Conservation (phyloP, 2,329 filamentous ascomycete species). For the Cercospora sp. region DNA sequence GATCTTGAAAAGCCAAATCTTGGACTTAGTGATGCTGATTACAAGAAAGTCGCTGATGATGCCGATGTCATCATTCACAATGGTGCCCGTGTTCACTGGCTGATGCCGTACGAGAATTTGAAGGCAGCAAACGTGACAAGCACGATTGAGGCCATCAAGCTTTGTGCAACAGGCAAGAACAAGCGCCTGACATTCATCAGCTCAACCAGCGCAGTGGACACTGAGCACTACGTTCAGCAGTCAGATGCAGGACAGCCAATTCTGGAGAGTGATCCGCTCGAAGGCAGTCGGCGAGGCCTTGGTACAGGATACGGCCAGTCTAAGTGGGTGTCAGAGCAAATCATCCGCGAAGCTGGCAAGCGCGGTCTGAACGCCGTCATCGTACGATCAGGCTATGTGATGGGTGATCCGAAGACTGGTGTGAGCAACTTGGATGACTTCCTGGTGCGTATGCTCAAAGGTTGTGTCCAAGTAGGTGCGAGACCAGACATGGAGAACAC, state of each 20-base stretch:
- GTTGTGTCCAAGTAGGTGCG: slow-evolving; percentile 74
- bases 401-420: slow-evolving; percentile 70
- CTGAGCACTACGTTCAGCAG: slow-evolving; percentile 73
- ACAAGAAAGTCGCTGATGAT: slow-evolving; percentile 64
- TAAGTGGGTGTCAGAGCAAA: slow-evolving; percentile 77
- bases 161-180: slow-evolving; percentile 74
- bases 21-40: slow-evolving; percentile 66
- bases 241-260: slow-evolving; percentile 70
- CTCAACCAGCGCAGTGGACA: slow-evolving; percentile 81
- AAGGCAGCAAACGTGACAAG: slow-evolving; percentile 75
- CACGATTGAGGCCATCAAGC: slow-evolving; percentile 71
- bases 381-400: slow-evolving; percentile 81
- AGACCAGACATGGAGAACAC: slow-evolving; percentile 81
- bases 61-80: slow-evolving; percentile 77
- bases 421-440: slow-evolving; percentile 85
- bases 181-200: slow-evolving; percentile 82
- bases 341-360: slow-evolving; percentile 75
- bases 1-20: slow-evolving; percentile 72
- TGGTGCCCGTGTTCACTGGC: slow-evolving; percentile 77
- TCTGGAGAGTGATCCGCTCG: slow-evolving; percentile 73
- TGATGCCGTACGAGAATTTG: slow-evolving; percentile 72
- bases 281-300: slow-evolving; percentile 73
- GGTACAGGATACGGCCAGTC: slow-evolving; percentile 87
- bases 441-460: slow-evolving; percentile 81
- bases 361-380: slow-evolving; percentile 75